phyloP scores from a whole-genome alignment of 371 early-diverging fungal species.

The Homolaphlyctis polyrhiza region DNA sequence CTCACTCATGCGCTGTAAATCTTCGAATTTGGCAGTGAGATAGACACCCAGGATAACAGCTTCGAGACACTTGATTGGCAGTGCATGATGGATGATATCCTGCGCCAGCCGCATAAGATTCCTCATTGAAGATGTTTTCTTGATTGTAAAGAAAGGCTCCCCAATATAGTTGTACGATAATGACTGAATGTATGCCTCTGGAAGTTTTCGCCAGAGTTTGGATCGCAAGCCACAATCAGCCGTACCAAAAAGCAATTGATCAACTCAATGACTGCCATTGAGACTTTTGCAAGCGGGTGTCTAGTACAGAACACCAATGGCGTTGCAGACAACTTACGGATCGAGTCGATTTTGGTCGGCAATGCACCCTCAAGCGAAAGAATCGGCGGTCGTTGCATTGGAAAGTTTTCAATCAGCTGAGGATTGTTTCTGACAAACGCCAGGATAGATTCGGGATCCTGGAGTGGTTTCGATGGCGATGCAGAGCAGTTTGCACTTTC shows the following conservation, averaged over 20 bases:
- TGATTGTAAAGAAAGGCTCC: constrained; percentile 22
- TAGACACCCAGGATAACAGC: constrained; percentile 28
- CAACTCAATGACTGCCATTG: too few species aligned
- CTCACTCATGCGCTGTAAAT: constrained; percentile 9
- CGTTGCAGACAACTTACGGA: background rate
- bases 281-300: too few species aligned
- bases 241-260: background rate
- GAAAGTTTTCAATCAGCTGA: background rate
- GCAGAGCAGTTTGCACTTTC: too few species aligned
- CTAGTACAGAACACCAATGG: too few species aligned
- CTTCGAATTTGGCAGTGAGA: constrained; percentile 12
- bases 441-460: background rate
- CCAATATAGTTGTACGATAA: constrained; percentile 20
- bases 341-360: background rate
- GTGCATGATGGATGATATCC: constrained; percentile 18
- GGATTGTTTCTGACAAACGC: background rate
- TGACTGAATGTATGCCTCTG: constrained; percentile 15
- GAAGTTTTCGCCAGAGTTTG: background rate
- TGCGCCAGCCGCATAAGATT: constrained; percentile 19
- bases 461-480: too few species aligned
- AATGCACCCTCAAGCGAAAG: background rate
- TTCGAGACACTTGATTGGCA: constrained; percentile 46
- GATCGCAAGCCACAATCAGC: background rate
- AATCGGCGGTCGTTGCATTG: background rate
- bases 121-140: constrained; percentile 18